Percentiles rank a stretch among this genome's conserved stretches.
phyloP scores from a whole-genome alignment of 2,329 filamentous ascomycete genomes.

The Colletotrichum somersetense region DNA sequence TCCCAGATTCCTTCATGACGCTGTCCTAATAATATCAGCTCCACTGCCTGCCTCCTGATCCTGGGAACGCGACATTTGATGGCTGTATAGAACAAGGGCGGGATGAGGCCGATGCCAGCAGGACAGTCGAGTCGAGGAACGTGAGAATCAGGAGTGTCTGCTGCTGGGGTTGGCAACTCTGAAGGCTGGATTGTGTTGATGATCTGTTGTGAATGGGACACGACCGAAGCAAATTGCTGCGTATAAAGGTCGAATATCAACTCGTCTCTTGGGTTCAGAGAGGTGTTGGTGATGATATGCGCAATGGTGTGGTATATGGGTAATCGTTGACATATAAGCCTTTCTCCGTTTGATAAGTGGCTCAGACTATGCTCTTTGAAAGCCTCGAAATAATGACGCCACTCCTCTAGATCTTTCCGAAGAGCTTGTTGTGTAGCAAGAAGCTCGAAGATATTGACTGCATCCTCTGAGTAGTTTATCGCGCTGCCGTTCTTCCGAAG shows the following conservation, averaged over 20 bases:
- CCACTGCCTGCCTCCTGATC: conserved; percentile 55
- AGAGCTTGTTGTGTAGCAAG: conserved; percentile 11
- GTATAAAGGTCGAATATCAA: conserved; percentile 53
- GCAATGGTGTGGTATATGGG: conserved; percentile 57
- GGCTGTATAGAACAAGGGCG: conserved; percentile 60
- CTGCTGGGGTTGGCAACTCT: neutral
- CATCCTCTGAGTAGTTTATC: neutral
- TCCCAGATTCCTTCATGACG: conserved; percentile 60
- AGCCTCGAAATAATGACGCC: conserved; percentile 46
- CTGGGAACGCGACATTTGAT: conserved; percentile 60
- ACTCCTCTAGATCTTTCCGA: conserved; percentile 37
- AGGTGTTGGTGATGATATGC: conserved; percentile 56
- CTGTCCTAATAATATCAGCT: conserved; percentile 47
- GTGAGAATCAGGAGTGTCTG: neutral
- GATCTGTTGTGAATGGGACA: conserved; percentile 40
- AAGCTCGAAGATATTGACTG: conserved; percentile 1
- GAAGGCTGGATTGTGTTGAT: neutral
- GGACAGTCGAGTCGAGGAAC: conserved; percentile 50
- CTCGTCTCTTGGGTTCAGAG: conserved; percentile 50
- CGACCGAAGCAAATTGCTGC: conserved; percentile 49
- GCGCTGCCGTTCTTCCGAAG: neutral
- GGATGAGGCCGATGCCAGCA: conserved; percentile 59
- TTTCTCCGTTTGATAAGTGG: conserved; percentile 41
- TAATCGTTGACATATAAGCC: conserved; percentile 46
- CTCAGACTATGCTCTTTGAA: conserved; percentile 41